Conservation (phyloP, 2,329 filamentous ascomycete genomes). For the Cadophora luteo-olivacea region DNA sequence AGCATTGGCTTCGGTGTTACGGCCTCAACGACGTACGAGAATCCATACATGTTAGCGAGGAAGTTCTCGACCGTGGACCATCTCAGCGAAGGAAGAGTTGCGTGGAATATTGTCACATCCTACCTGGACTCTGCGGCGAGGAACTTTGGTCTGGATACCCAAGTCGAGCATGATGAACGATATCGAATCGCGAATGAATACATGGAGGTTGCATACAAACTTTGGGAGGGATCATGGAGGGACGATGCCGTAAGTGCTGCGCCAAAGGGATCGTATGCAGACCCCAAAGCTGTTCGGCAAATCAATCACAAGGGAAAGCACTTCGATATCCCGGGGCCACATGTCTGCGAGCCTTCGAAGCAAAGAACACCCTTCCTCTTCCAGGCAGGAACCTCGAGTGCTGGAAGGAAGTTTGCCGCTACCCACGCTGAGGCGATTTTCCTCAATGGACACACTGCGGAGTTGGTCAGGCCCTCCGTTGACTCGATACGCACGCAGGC, state of each 20-base stretch:
- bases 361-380: conserved; percentile 47
- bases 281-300: conserved; percentile 62
- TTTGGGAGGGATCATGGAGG: conserved; percentile 40
- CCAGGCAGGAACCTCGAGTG: conserved; percentile 71
- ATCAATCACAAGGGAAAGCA: conserved; percentile 72
- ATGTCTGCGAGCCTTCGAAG: conserved; percentile 60
- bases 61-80: conserved; percentile 41
- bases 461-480: conserved; percentile 64
- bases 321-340: conserved; percentile 68
- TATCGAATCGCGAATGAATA: conserved; percentile 71
- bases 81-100: conserved; percentile 63
- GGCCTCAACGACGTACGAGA: conserved; percentile 70
- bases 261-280: conserved; percentile 64
- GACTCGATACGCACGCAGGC: conserved; percentile 60
- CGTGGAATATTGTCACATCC: conserved; percentile 65
- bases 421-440: conserved; percentile 77
- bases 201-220: conserved; percentile 47
- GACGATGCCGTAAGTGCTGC: conserved; percentile 63
- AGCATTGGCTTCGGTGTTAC: conserved; percentile 74
- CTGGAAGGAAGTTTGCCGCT: conserved; percentile 71
- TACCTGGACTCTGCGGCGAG: conserved; percentile 71
- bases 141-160: conserved; percentile 64
- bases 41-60: conserved; percentile 36
- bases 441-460: conserved; percentile 68
- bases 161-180: conserved; percentile 70